These are phyloP conservation scores for Colletotrichum caudatum DNA, from an alignment of 2,329 filamentous ascomycete genomes.

Conservation along the genomic window DNA sequence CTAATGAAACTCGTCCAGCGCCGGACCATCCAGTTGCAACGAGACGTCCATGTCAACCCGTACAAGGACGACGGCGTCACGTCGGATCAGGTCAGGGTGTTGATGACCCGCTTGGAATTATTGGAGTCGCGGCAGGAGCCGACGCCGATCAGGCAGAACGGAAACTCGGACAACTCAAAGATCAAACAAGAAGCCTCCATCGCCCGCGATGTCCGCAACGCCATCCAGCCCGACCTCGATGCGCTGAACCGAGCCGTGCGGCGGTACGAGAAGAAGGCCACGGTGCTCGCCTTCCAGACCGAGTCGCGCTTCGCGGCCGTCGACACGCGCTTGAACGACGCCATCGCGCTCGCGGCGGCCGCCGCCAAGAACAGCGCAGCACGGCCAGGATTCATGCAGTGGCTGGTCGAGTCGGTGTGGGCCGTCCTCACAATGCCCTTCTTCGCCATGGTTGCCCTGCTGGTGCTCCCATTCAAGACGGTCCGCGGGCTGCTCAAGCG, in stretches of 20 bases:
- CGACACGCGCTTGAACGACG: conserved; percentile 79
- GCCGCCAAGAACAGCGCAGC: conserved; percentile 67
- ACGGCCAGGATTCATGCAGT: conserved; percentile 53
- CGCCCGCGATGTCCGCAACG: conserved; percentile 70
- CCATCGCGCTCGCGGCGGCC: conserved; percentile 82
- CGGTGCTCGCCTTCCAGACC: conserved; percentile 78
- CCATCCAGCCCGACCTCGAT: conserved; percentile 84
- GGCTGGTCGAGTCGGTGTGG: conserved; percentile 53
- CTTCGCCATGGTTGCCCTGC: conserved; percentile 53
- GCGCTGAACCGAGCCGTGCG: conserved; percentile 89
- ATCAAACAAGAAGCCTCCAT: conserved; percentile 58
- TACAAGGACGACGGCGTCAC: conserved; percentile 51
- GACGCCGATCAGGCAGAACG: conserved; percentile 48
- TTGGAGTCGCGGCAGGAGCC: conserved; percentile 71
- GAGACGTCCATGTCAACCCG: conserved; percentile 70
- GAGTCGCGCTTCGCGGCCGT: conserved; percentile 80
- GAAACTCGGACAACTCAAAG: conserved; percentile 50
- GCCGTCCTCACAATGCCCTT: conserved; percentile 57
- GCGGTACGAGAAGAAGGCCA: conserved; percentile 90
- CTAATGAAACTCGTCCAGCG: conserved; percentile 83
- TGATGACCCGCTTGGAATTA: conserved; percentile 76
- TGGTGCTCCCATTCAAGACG: conserved; percentile 59
- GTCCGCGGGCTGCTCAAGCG: conserved; percentile 52
- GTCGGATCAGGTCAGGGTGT: conserved; percentile 61
- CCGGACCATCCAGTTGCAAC: conserved; percentile 85